Evolutionary conservation across 352 stramenopile species (phyloP).

Genomic region (Phytopythium aichiense): DNA sequence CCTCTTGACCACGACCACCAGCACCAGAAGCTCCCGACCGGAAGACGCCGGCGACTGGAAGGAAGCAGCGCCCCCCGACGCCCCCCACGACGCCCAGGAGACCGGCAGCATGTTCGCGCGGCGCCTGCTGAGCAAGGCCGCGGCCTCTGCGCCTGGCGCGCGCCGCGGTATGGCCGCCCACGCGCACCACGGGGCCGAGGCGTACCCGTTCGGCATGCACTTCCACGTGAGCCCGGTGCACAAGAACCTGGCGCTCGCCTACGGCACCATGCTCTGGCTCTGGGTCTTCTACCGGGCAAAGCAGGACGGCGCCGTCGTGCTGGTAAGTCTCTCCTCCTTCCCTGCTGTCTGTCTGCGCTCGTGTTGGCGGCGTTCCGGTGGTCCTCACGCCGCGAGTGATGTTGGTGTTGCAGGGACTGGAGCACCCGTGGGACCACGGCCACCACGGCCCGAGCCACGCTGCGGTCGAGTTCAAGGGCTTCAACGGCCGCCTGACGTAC

Average conservation of each 20-base stretch:
- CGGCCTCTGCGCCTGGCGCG: slow-evolving; percentile 11
- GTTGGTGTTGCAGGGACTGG: slow-evolving; percentile 48
- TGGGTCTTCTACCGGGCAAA: slow-evolving; percentile 90
- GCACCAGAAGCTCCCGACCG: not conserved
- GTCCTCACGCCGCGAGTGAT: not conserved
- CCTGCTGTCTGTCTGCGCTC: not conserved
- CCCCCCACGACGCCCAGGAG: not conserved
- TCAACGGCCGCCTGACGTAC: slow-evolving; percentile 59
- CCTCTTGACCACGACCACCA: not conserved
- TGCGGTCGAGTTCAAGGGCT: slow-evolving; percentile 23
- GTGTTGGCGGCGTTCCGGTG: not conserved
- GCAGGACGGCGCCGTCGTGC: slow-evolving; percentile 72
- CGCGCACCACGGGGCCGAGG: slow-evolving; percentile 39
- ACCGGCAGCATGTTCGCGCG: slow-evolving; percentile 25
- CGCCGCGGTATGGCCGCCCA: slow-evolving; percentile 65
- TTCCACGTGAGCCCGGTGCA: slow-evolving; percentile 87
- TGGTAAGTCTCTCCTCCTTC: slow-evolving; percentile 36
- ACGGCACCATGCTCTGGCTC: slow-evolving; percentile 88
- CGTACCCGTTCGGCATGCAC: slow-evolving; percentile 84
- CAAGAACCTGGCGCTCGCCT: slow-evolving; percentile 84
- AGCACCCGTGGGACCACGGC: slow-evolving; percentile 84
- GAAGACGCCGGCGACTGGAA: not conserved
- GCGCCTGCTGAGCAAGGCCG: slow-evolving; percentile 29
- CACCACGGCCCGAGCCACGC: slow-evolving; percentile 43
- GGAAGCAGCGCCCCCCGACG: not conserved